Evolutionary conservation across 106 monocot species (phyloP).

Genomic region (Acanthochlamys bracteata): DNA sequence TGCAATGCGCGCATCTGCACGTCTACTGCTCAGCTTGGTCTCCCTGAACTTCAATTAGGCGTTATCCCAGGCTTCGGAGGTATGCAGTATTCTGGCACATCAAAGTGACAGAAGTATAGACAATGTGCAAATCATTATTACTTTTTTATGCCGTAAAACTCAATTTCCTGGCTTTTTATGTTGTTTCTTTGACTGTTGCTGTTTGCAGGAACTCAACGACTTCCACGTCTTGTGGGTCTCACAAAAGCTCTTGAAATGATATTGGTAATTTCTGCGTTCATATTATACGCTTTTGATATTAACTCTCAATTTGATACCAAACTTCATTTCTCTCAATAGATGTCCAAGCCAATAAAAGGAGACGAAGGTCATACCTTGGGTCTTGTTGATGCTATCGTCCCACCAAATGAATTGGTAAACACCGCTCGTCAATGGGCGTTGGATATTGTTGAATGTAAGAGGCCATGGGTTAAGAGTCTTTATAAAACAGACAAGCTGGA

Average conservation of each 20-base stretch:
- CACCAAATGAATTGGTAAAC: slow-evolving; percentile 50
- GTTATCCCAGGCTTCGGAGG: slow-evolving; percentile 97
- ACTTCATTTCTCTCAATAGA: slow-evolving; percentile 24
- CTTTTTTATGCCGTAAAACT: not conserved
- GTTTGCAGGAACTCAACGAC: slow-evolving; percentile 80
- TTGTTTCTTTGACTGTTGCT: not conserved
- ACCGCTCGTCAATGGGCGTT: slow-evolving; percentile 76
- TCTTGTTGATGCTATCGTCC: slow-evolving; percentile 77
- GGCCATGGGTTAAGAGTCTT: slow-evolving; percentile 84
- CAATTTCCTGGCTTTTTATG: not conserved
- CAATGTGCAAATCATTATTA: not conserved
- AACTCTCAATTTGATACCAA: not conserved
- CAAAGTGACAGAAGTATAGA: not conserved
- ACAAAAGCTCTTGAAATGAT: slow-evolving; percentile 95
- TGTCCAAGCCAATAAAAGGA: slow-evolving; percentile 80
- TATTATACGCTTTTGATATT: not conserved
- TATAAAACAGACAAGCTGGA: slow-evolving; percentile 84
- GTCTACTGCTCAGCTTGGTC: slow-evolving; percentile 56
- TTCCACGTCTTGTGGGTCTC: slow-evolving; percentile 92
- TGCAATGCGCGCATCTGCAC: slow-evolving; percentile 91
- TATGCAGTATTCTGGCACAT: slow-evolving; percentile 10
- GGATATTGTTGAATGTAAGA: slow-evolving; percentile 67
- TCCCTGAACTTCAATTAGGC: slow-evolving; percentile 95
- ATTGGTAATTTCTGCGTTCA: slow-evolving; percentile 32
- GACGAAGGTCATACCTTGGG: slow-evolving; percentile 69